Base-by-base conservation (phyloP, 441 rosid genomes). In the Erodium moschatum region DNA sequence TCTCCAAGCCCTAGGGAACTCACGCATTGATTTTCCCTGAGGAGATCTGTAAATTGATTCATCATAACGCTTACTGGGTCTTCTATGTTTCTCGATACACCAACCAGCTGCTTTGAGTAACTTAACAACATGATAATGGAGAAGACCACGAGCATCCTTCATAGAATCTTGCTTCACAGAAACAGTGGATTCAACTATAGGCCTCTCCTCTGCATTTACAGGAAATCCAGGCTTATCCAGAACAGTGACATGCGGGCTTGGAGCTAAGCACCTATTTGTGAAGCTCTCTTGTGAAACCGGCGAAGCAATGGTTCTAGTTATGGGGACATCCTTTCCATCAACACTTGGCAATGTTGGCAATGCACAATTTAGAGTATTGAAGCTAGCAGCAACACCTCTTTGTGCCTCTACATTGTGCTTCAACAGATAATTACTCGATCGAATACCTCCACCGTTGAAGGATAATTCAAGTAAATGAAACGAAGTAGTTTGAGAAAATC, bases 241-340 rank as follows among this genome's bases (percentile, higher is more conserved):
- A 65, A 65, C 77, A 64, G 78, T 68, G 18, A 78, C 69, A 66
- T 85, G 72, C 70, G 85, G 88, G 71, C 77, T 76, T 35, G 77
- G 76, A 72, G 77, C 79, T 70, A 79, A 73, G 69, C 82, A 71
- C 79, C 70, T 80, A 16, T 85, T 71, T 27, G 84, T 87, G 63
- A 76, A 76, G 76, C 95, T 88, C 85, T 90, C 97, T 80, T 90
- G 89, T 69, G 95, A 87, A 75, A 83, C 81, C 50, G 98, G 93
- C 44, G 95, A 91, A 33, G 91, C 81, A 77, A 81, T 82, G 72
- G 86, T 82, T 77, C 77, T 85, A 73, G 82, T 76, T 56, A 72
- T 44, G 58, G 66, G 74, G 52, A 78, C 80, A 67, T 72, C 79
- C 67, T 77, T 65, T 67, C 72, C 78, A 60, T 83, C 80, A 66